Percentiles rank a stretch among this genome's conserved stretches.
phyloP scores from a whole-genome alignment of 768 basidiomycete species.

The Baorangia bicolor region DNA sequence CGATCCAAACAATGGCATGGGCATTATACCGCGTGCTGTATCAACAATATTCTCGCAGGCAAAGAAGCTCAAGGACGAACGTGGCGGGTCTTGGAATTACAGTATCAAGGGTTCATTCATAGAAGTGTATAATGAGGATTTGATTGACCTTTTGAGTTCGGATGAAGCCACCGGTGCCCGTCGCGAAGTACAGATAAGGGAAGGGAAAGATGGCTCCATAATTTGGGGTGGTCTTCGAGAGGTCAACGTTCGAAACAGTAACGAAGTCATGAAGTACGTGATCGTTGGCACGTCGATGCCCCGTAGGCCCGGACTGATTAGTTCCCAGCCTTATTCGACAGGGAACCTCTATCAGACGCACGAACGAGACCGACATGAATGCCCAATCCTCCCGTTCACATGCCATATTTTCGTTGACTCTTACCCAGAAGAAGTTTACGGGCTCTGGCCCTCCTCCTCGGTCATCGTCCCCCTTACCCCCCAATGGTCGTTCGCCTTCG shows the following conservation, averaged over 20 bases:
- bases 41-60: slow-evolving; percentile 82
- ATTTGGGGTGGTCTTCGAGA: slow-evolving; percentile 96
- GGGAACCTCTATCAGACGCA: slow-evolving; percentile 87
- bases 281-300: slow-evolving; percentile 6
- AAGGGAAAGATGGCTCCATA: slow-evolving; percentile 95
- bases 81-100: slow-evolving; percentile 73
- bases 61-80: slow-evolving; percentile 73
- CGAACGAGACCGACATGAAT: slow-evolving; percentile 99
- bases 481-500: slow-evolving; percentile 71
- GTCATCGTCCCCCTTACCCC: slow-evolving; percentile 75
- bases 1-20: slow-evolving; percentile 83
- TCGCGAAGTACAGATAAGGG: slow-evolving; percentile 91
- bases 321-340: slow-evolving; percentile 75
- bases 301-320: slow-evolving; percentile 21
- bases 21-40: slow-evolving; percentile 94
- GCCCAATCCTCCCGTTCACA: slow-evolving; percentile 97
- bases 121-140: slow-evolving; percentile 98
- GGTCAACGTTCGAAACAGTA: slow-evolving; percentile 77
- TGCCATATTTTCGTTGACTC: slow-evolving; percentile 96
- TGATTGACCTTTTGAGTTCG: slow-evolving; percentile 87
- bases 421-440: slow-evolving; percentile 85
- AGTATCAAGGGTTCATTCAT: slow-evolving; percentile 89
- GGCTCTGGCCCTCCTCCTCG: slow-evolving; percentile 70
- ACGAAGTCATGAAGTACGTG: slow-evolving; percentile 91
- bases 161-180: slow-evolving; percentile 65